Evolutionary conservation across 495 filamentous ascomycete genomes (phyloP).

Genomic region (Podospora pseudocomata): DNA sequence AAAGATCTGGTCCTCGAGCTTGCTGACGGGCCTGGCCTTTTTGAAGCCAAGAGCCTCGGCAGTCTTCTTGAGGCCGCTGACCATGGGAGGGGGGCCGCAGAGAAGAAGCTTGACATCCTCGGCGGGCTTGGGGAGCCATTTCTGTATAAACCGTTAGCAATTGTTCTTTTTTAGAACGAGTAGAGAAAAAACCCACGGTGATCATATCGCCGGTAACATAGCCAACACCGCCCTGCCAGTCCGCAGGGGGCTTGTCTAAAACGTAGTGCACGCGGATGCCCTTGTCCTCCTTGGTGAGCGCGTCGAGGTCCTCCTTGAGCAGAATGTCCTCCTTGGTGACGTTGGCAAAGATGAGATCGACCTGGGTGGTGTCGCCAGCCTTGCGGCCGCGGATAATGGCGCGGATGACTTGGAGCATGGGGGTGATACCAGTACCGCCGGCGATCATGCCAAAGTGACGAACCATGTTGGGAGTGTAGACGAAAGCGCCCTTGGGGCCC

Average conservation of each 20-base stretch:
- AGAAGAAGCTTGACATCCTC: slow-evolving; percentile 91
- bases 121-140: slow-evolving; percentile 78
- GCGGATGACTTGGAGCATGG: slow-evolving; percentile 92
- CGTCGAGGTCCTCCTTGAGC: slow-evolving; percentile 83
- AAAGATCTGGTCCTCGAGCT: slow-evolving; percentile 96
- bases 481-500: slow-evolving; percentile 95
- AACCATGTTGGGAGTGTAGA: slow-evolving; percentile 93
- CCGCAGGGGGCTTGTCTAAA: slow-evolving; percentile 89
- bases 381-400: slow-evolving; percentile 82
- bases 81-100: slow-evolving; percentile 95
- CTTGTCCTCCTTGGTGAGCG: slow-evolving; percentile 68
- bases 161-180: slow-evolving; percentile 13
- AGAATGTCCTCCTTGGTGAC: slow-evolving; percentile 91
- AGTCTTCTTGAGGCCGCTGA: slow-evolving; percentile 95
- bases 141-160: slow-evolving; percentile 34
- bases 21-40: slow-evolving; percentile 91
- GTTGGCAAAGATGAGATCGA: slow-evolving; percentile 95
- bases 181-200: slow-evolving; percentile 55
- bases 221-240: slow-evolving; percentile 84
- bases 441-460: slow-evolving; percentile 96
- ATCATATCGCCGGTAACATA: slow-evolving; percentile 97
- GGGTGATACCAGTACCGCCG: slow-evolving; percentile 95
- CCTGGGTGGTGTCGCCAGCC: slow-evolving; percentile 76
- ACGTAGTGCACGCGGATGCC: slow-evolving; percentile 88
- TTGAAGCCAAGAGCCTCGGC: slow-evolving; percentile 82